These are phyloP conservation scores for Lyophyllum decastes DNA, from an alignment of 768 basidiomycete species.

Conservation along the genomic window DNA sequence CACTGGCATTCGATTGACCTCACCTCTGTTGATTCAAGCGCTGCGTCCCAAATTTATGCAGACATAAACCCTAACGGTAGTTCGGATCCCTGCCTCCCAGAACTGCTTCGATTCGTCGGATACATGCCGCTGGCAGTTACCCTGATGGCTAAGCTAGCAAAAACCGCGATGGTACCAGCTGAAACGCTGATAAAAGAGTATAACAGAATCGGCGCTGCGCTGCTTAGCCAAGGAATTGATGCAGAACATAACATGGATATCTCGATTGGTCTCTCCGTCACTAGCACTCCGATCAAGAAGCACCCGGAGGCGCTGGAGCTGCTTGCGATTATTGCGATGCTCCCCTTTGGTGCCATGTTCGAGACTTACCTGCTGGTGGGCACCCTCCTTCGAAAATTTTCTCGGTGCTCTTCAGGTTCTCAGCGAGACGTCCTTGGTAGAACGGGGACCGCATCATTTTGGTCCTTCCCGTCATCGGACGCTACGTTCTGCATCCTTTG, in stretches of 20 bases:
- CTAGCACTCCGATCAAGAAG: background rate
- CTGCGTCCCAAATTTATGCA: constrained; percentile 23
- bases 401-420: constrained; percentile 8
- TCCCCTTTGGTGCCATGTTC: constrained; percentile 23
- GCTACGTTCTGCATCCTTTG: constrained; percentile 16
- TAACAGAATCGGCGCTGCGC: background rate
- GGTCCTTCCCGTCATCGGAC: constrained; percentile 21
- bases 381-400: constrained; percentile 1
- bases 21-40: constrained; percentile 16
- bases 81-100: constrained; percentile 20
- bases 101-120: constrained; percentile 23
- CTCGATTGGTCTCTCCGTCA: constrained; percentile 9
- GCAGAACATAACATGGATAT: constrained; percentile 5
- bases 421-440: constrained; percentile 3
- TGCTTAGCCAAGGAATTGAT: constrained; percentile 8
- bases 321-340: constrained; percentile 22
- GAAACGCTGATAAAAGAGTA: constrained; percentile 4
- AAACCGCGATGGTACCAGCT: background rate
- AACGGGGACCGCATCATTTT: background rate
- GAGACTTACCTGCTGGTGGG: constrained; percentile 14
- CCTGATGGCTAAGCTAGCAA: constrained; percentile 27
- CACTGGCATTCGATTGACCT: constrained; percentile 20
- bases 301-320: constrained; percentile 4
- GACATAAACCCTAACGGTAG: constrained; percentile 18
- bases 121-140: constrained; percentile 34